Evolutionary conservation across 805 yeast species (phyloP), one percentile per base, ranked within the genome.

Genomic region (Wickerhamomyces silvicola): DNA sequence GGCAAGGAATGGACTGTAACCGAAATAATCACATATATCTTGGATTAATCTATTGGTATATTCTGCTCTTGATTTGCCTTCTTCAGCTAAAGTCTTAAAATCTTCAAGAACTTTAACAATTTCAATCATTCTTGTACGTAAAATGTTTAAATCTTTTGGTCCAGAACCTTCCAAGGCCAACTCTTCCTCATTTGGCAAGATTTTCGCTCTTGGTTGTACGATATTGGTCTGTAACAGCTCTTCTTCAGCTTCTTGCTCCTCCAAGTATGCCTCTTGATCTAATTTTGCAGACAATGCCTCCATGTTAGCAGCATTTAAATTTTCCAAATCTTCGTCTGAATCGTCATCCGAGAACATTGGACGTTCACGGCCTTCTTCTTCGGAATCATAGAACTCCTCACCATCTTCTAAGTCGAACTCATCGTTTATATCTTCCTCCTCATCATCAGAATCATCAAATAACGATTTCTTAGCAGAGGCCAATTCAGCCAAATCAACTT

Each of bases 61-160:
- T 42, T 87, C 94, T 14, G 81, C 64, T 64, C 99, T 80, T 29
- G 90, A 78, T 54, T 75, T 77, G 10, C 95, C 96, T 47, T 77
- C 88, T 56, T 87, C 95, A 7, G 86, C 81, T 49, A 85, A 54
- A 31, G 66, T 80, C 53, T 77, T 78, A 64, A 90, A 86, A 59
- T 90, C 85, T 58, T 90, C 97, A 47, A 92, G 71, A 12, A 90
- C 96, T 56, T 88, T 88, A 31, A 88, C 90, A 41, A 94, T 75
- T 64, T 92, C 98, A 46, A 90, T 77, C 82, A 92, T 90, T 63
- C 98, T 78, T 13, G 96, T 85, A 61, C 97, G 78, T 7, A 84
- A 72, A 48, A 83, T 68, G 7, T 87, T 83, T 30, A 88, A 69
- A 55, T 87, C 95, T 45, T 78, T 77, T 28, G 86, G 80, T 11